Base-by-base conservation (phyloP, 2,329 filamentous ascomycete genomes). In the Trichoderma sp. region DNA sequence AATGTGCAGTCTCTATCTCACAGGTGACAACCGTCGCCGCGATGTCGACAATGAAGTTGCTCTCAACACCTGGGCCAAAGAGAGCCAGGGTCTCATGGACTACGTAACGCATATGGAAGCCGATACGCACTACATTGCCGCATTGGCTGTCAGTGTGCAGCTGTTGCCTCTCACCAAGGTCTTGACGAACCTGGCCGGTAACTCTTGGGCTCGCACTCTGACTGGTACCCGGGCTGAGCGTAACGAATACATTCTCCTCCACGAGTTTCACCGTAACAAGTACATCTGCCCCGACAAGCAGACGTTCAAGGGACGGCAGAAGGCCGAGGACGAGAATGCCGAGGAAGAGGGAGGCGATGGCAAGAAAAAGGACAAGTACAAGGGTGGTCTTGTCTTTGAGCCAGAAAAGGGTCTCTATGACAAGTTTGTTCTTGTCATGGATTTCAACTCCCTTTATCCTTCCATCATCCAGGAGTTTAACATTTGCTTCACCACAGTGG, bases 401-500 rank as follows among this genome's bases (percentile, higher is more conserved):
- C 95, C 95, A 5, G 94, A 98, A 78, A 97, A 94, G 79, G 95
- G 96, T 19, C 86, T 99, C 5, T 99, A 99, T 76, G 95, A 99
- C 85, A 97, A 96, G 80, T 97, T 96, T 78, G 92, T 99, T 64
- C 87, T 99, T 67, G 96, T 99, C 79, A 99, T 99, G 96, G 95
- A 99, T 84, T 99, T 99, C 84, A 99, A 99, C 86, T 97, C 94
- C 74, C 84, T 99, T 70, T 99, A 99, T 75, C 95, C 95, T 35
- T 97, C 93, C 76, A 98, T 99, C 76, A 99, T 99, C 70, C 96
- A 99, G 76, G 96, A 99, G 84, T 99, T 90, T 82, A 99, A 99
- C 80, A 99, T 99, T 73, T 99, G 96, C 83, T 99, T 99, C 80
- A 99, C 95, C 2, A 99, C 96, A 0, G 93, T 99, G 7, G 92